A percentile compares a stretch with the other conserved stretches of the same genome.
Evolutionary conservation across 306 rosid species (phyloP).

Genomic region (Hippophae tibetana): DNA sequence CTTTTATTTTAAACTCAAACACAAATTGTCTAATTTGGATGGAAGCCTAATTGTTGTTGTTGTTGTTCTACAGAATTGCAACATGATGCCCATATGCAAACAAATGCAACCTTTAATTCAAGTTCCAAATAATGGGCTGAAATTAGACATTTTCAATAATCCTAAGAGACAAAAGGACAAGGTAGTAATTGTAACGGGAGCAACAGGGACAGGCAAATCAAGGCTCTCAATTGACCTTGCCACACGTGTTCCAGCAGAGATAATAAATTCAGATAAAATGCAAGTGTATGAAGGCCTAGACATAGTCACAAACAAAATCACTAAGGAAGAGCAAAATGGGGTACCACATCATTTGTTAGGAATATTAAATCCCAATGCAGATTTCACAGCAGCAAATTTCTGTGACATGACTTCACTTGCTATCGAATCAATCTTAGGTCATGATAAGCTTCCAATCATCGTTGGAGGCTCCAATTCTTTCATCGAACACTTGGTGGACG

Average conservation of each 20-base stretch:
- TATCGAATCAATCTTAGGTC: neutral
- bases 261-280: conserved; percentile 34
- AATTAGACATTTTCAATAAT: too few relatives aligned
- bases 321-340: conserved; percentile 6
- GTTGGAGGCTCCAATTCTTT: conserved; percentile 32
- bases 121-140: too few relatives aligned
- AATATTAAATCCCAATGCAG: conserved; percentile 10
- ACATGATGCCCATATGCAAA: too few relatives aligned
- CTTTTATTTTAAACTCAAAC: too few relatives aligned
- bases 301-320: conserved; percentile 25
- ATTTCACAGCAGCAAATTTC: conserved; percentile 19
- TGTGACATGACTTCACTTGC: neutral
- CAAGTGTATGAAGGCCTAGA: conserved; percentile 25
- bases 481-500: conserved; percentile 20
- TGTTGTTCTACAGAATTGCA: too few relatives aligned
- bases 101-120: too few relatives aligned
- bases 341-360: conserved; percentile 29
- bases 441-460: conserved; percentile 6
- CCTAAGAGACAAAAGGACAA: conserved; percentile 1
- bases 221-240: conserved; percentile 23
- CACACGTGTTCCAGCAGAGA: conserved; percentile 13
- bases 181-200: conserved; percentile 14
- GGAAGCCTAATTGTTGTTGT: too few relatives aligned
- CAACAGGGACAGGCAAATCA: conserved; percentile 24
- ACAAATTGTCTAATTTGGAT: too few relatives aligned